phyloP scores from a whole-genome alignment of 495 filamentous ascomycete genomes.

The Gamarada debralockiae region DNA sequence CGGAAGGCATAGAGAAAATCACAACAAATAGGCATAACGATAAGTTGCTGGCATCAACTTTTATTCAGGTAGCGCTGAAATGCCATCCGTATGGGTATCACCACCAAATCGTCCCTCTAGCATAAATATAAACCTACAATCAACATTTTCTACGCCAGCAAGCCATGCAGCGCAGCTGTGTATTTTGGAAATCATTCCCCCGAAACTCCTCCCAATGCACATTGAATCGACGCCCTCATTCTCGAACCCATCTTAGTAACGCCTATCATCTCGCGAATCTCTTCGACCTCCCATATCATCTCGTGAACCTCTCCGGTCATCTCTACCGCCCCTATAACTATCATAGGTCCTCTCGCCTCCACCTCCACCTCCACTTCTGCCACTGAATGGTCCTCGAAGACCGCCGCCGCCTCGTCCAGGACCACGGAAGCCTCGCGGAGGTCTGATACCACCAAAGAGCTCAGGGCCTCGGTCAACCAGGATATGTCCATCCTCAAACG shows the following conservation, averaged over 20 bases:
- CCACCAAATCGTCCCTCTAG: background rate
- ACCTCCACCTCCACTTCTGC: slow-evolving; percentile 20
- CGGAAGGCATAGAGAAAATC: too few species aligned
- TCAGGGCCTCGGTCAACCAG: slow-evolving; percentile 78
- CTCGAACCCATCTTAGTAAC: slow-evolving; percentile 7
- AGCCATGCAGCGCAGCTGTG: background rate
- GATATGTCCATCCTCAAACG: slow-evolving; percentile 66
- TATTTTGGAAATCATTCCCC: background rate
- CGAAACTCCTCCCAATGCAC: background rate
- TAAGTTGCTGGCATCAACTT: too few species aligned
- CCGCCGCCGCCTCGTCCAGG: slow-evolving; percentile 16
- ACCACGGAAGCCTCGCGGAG: slow-evolving; percentile 28
- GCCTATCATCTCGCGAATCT: slow-evolving; percentile 10
- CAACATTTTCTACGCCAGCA: background rate
- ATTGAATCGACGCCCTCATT: background rate
- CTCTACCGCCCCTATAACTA: slow-evolving; percentile 3
- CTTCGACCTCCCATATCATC: slow-evolving; percentile 6
- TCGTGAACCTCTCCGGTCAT: slow-evolving; percentile 3
- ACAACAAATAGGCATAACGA: too few species aligned
- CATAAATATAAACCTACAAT: background rate
- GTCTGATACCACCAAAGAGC: slow-evolving; percentile 53
- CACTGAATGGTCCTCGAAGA: slow-evolving; percentile 14
- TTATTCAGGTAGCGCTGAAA: too few species aligned
- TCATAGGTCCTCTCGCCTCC: slow-evolving; percentile 9
- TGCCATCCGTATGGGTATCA: slow-evolving; percentile 6